Evolutionary conservation across 805 yeast genomes (phyloP), one percentile per base, ranked within the genome.

Genomic region (Ogataea polymorpha): DNA sequence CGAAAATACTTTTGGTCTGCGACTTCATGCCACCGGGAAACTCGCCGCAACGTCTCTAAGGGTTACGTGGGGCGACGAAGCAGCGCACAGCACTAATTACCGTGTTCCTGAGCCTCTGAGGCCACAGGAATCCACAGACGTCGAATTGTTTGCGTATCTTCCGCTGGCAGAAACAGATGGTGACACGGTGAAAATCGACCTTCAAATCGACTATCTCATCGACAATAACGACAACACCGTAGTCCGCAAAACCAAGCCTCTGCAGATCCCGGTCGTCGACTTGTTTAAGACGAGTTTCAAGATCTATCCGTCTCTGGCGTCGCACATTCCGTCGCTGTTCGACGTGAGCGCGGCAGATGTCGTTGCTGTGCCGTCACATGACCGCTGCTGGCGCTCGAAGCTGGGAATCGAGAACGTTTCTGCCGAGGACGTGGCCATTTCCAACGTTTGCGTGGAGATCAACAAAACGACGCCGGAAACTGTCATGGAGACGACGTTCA

Each of bases 331-430:
- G 1, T 54, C 53, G 13, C 47, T 47, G 2, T 61, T 51, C 48
- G 49, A 51, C 39, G 34, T 44, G 27, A 48, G 29, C 3, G 16
- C 44, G n/a, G 37, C 41, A 3, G 51, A 49, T 12, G 4, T 48
- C 3, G 29, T 47, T 7, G 26, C 39, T 4, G 49, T 43, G 8
- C 64, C 70, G 3, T 55, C 56, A 23, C 68, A 67, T 20, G 46
- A 59, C 5, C 55, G 75, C 30, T 51, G 53, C 20, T 68, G 74
- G 74, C 41, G 58, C 58, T 47, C 57, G 51, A 49, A 54, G 46
- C 20, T 52, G 28, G 18, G 62, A 56, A 17, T 75, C 51, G 45
- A 46, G n/a, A 53, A 63, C 24, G 58, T 56, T 6, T 41, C 50
- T 6, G 44, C 44, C 1, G 56, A 53, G n/a, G 49, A 45, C 3